phyloP scores from a whole-genome alignment of 805 yeast genomes.

The Candida chauliodis region DNA sequence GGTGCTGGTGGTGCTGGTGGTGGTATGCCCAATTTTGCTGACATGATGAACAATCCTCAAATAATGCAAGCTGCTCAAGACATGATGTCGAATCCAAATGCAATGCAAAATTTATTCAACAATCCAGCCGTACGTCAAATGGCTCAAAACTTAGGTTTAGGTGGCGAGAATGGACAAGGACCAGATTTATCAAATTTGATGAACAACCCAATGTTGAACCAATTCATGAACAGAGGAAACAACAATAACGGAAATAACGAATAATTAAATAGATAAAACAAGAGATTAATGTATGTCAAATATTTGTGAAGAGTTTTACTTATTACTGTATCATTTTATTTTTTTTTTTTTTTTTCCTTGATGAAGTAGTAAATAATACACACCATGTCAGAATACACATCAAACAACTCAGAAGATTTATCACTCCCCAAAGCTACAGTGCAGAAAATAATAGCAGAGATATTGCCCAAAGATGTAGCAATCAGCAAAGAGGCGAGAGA shows the following conservation, averaged over 20 bases:
- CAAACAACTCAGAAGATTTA: conserved; percentile 35
- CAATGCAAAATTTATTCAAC: conserved; percentile 68
- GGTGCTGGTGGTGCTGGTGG: conserved; percentile 52
- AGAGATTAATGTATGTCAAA: no score
- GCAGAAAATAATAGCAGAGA: conserved; percentile 88
- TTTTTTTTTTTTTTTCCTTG: not conserved
- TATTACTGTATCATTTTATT: not conserved
- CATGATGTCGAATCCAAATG: conserved; percentile 82
- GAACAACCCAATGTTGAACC: conserved; percentile 76
- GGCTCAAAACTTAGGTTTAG: conserved; percentile 75
- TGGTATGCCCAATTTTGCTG: conserved; percentile 65
- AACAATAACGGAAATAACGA: not conserved
- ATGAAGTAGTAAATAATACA: no score
- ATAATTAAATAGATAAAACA: not conserved
- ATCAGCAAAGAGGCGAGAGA: conserved; percentile 93
- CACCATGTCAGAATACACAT: conserved; percentile 38
- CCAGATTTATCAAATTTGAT: conserved; percentile 68
- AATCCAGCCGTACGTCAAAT: conserved; percentile 79
- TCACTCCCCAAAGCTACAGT: conserved; percentile 75
- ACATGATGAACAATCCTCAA: conserved; percentile 86
- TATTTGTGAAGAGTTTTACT: no score
- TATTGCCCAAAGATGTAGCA: conserved; percentile 81
- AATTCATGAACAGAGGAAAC: conserved; percentile 47
- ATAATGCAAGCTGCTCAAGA: conserved; percentile 84
- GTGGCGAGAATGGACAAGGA: conserved; percentile 44